These are phyloP conservation scores for Plectosphaerella sp. DNA, from an alignment of 2,329 filamentous ascomycete genomes.

Conservation along the genomic window DNA sequence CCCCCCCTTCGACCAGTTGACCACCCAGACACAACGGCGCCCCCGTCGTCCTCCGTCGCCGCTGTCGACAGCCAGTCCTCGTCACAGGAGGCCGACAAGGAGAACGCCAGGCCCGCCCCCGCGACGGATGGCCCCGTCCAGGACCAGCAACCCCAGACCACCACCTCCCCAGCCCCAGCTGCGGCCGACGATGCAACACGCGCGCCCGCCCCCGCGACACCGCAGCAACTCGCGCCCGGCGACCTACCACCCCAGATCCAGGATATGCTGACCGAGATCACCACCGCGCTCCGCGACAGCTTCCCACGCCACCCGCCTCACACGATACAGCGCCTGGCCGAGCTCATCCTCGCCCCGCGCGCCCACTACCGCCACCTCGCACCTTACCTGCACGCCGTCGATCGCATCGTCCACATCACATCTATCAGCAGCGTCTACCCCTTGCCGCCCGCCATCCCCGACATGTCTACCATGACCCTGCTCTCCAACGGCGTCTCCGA, in stretches of 20 bases:
- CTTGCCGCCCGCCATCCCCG: slow-evolving; percentile 62
- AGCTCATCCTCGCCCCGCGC: slow-evolving; percentile 74
- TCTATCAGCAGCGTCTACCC: slow-evolving; percentile 79
- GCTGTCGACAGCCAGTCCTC: slow-evolving; percentile 25
- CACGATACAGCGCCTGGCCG: slow-evolving; percentile 86
- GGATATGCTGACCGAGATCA: slow-evolving; percentile 58
- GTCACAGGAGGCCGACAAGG: slow-evolving; percentile 62
- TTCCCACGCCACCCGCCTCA: slow-evolving; percentile 80
- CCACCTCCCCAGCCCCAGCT: slow-evolving; percentile 31
- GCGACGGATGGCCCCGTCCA: slow-evolving; percentile 16
- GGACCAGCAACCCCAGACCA: slow-evolving; percentile 13
- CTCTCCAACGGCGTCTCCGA: slow-evolving; percentile 60
- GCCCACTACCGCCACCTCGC: slow-evolving; percentile 77
- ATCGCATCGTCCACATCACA: slow-evolving; percentile 86
- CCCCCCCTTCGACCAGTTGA: slow-evolving; percentile 33
- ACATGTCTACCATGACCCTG: slow-evolving; percentile 48
- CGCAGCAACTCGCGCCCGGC: slow-evolving; percentile 25
- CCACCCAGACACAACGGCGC: slow-evolving; percentile 32
- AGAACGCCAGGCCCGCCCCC: slow-evolving; percentile 51
- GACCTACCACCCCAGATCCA: slow-evolving; percentile 60
- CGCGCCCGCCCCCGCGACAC: slow-evolving; percentile 26
- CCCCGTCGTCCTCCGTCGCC: slow-evolving; percentile 41
- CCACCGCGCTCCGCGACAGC: slow-evolving; percentile 51
- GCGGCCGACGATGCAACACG: slow-evolving; percentile 12
- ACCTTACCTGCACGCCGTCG: slow-evolving; percentile 83